Percentiles rank a stretch among this genome's conserved stretches.
These are phyloP conservation scores for Mortierella sp. DNA, from an alignment of 371 early-diverging fungal genomes.

Conservation along the genomic window DNA sequence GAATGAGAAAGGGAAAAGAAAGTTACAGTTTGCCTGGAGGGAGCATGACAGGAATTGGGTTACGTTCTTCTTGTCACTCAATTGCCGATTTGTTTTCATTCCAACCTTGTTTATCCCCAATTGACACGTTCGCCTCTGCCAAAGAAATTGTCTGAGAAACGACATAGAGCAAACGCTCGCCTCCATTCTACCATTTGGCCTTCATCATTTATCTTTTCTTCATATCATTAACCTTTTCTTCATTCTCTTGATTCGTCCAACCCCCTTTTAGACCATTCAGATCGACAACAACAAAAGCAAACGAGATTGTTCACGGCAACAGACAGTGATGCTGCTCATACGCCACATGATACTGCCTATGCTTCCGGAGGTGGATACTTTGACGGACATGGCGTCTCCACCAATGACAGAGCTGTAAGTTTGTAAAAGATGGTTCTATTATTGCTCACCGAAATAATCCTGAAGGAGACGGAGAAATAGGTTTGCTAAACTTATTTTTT, in stretches of 20 bases:
- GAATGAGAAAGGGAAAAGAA: not conserved
- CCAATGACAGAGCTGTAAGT: constrained; percentile 29
- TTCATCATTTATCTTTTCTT: not conserved
- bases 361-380: constrained; percentile 22
- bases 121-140: not conserved
- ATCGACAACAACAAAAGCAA: constrained; percentile 36
- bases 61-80: not conserved
- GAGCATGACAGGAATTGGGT: not conserved
- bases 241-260: not conserved
- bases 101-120: not conserved
- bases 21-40: not conserved
- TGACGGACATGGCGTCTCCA: constrained; percentile 1
- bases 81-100: no score
- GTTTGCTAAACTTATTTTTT: not conserved
- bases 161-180: not conserved
- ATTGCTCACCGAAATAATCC: not conserved
- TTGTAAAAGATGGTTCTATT: not conserved
- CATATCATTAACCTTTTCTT: constrained; percentile 6
- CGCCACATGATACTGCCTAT: constrained; percentile 29
- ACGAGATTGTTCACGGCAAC: constrained; percentile 16
- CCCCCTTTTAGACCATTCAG: constrained; percentile 19
- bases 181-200: not conserved
- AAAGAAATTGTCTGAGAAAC: not conserved
- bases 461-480: not conserved
- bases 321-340: constrained; percentile 20